Evolutionary conservation across 768 basidiomycete genomes (phyloP).

Genomic region (Termitomyces sp.): DNA sequence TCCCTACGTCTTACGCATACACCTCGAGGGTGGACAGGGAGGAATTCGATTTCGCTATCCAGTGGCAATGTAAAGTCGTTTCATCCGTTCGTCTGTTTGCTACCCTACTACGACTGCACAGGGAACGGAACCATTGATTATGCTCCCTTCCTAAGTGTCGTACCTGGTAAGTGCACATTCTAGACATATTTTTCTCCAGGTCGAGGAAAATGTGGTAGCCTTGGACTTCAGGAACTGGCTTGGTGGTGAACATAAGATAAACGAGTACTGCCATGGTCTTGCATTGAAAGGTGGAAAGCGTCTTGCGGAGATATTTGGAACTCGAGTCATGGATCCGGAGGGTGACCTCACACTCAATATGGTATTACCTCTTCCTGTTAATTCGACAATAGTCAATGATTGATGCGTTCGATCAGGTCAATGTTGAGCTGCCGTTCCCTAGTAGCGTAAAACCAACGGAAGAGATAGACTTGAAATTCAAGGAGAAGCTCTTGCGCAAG

Average conservation of each 20-base stretch:
- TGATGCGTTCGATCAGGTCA: slow-evolving; percentile 22
- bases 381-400: background rate
- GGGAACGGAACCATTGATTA: slow-evolving; percentile 57
- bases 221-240: slow-evolving; percentile 74
- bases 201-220: slow-evolving; percentile 34
- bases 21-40: slow-evolving; percentile 33
- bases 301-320: slow-evolving; percentile 62
- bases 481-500: slow-evolving; percentile 25
- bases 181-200: background rate
- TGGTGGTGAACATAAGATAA: slow-evolving; percentile 78
- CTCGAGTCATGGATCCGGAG: slow-evolving; percentile 56
- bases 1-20: slow-evolving; percentile 56
- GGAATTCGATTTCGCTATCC: slow-evolving; percentile 33
- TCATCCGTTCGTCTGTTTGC: background rate
- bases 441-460: slow-evolving; percentile 14
- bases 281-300: slow-evolving; percentile 63
- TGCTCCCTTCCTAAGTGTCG: slow-evolving; percentile 43
- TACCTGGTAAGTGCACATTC: slow-evolving; percentile 32
- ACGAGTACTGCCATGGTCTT: slow-evolving; percentile 66
- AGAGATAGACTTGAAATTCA: slow-evolving; percentile 21
- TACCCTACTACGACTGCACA: slow-evolving; percentile 15
- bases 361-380: slow-evolving; percentile 34
- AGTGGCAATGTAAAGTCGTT: slow-evolving; percentile 32
- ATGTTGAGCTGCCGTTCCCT: slow-evolving; percentile 38
- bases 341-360: slow-evolving; percentile 68